Conservation (phyloP, 1,139 yeast species). For the Debaryomyces coudertii region DNA sequence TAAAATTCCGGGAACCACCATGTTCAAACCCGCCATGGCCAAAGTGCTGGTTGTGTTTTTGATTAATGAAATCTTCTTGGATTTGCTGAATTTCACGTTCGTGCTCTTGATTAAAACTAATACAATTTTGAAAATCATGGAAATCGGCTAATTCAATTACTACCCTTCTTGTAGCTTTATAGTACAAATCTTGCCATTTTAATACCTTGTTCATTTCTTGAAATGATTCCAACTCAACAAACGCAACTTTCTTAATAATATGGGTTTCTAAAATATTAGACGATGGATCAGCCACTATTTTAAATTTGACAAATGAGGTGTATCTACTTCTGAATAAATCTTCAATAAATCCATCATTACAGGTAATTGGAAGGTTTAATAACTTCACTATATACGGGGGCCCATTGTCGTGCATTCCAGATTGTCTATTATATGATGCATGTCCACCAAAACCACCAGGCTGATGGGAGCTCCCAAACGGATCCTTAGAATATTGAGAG, state of each 20-base stretch:
- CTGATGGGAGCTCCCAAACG: constrained; percentile 12
- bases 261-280: constrained; percentile 45
- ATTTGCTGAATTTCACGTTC: constrained; percentile 33
- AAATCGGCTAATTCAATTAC: constrained; percentile 51
- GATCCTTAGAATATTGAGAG: constrained; percentile 11
- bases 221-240: constrained; percentile 55
- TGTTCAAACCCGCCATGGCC: constrained; percentile 12
- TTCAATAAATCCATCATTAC: constrained; percentile 41
- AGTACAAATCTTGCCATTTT: constrained; percentile 50
- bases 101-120: constrained; percentile 43
- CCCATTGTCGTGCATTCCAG: constrained; percentile 27
- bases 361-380: constrained; percentile 49
- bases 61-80: constrained; percentile 34
- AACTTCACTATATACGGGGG: constrained; percentile 65
- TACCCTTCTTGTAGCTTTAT: constrained; percentile 44
- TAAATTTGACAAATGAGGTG: constrained; percentile 43
- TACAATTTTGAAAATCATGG: constrained; percentile 49
- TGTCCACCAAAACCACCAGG: constrained; percentile 12
- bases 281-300: constrained; percentile 47
- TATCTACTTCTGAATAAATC: constrained; percentile 49
- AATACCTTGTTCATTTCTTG: constrained; percentile 51
- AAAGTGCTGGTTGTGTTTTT: constrained; percentile 23
- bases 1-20: constrained; percentile 8
- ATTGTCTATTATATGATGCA: not conserved
- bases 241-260: constrained; percentile 56